These are phyloP conservation scores for Monilinia laxa DNA, from an alignment of 2,329 filamentous ascomycete genomes.

Conservation along the genomic window DNA sequence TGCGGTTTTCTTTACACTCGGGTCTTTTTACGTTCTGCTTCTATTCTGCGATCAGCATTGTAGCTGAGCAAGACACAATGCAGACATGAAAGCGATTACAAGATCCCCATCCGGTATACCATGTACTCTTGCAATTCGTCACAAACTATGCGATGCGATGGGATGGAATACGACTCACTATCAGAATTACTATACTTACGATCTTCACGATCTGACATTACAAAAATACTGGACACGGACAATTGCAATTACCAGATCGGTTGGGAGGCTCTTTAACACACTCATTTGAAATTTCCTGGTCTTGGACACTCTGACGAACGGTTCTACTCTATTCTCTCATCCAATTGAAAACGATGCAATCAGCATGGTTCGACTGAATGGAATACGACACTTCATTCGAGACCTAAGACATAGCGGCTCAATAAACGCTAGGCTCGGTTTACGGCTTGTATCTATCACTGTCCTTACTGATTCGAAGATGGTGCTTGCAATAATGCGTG, in stretches of 20 bases:
- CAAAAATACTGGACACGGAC: constrained; percentile 8
- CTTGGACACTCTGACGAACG: not conserved
- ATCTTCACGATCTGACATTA: not conserved
- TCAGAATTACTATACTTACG: not conserved
- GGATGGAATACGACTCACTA: not conserved
- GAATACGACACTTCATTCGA: not conserved
- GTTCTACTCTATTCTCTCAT: not conserved
- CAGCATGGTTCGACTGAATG: not conserved
- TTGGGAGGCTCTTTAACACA: not conserved
- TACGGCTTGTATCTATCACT: not conserved
- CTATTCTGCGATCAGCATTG: not conserved
- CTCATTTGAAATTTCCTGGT: constrained; percentile 11
- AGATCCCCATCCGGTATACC: not conserved
- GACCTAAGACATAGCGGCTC: not conserved
- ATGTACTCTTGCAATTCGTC: not conserved
- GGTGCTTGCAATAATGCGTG: not conserved
- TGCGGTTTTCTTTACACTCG: not conserved
- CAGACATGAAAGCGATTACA: not conserved
- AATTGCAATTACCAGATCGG: not conserved
- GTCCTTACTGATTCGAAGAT: constrained; percentile 8
- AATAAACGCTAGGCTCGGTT: not conserved
- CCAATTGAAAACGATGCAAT: not conserved
- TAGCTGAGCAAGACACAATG: not conserved
- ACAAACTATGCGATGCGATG: not conserved
- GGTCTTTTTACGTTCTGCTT: not conserved